These are phyloP conservation scores for Eimeria zaria DNA, from an alignment of 169 alveolate genomes.

Conservation along the genomic window DNA sequence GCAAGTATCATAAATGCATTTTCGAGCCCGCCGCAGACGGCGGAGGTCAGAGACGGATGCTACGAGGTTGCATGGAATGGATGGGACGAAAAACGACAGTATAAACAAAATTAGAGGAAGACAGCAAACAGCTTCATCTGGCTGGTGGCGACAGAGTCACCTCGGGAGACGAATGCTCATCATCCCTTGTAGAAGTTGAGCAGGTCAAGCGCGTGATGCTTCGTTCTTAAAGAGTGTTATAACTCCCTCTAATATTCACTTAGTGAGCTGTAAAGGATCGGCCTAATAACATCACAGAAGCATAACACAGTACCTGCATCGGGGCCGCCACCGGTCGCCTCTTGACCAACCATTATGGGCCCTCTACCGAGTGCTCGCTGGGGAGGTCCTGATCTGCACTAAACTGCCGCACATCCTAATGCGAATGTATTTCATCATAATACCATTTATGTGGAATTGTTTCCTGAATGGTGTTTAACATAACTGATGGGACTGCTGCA, in stretches of 20 bases:
- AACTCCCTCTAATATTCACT: background rate
- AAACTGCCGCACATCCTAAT: background rate
- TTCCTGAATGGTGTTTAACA: background rate
- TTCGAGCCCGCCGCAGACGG: background rate
- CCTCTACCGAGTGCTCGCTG: background rate
- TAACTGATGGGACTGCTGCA: background rate
- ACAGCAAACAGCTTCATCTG: background rate
- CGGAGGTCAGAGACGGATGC: background rate
- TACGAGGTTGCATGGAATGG: background rate
- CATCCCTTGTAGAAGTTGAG: background rate
- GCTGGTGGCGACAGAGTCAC: constrained; percentile 34
- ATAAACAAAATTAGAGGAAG: background rate
- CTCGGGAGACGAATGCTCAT: background rate
- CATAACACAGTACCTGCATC: background rate
- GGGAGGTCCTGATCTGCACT: constrained; percentile 11
- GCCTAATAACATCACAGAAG: background rate
- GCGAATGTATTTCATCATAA: background rate
- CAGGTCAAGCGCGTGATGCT: background rate
- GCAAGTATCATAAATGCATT: background rate
- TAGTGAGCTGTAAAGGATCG: background rate
- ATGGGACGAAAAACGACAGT: background rate
- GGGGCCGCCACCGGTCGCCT: constrained; percentile 30
- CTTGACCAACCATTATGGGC: constrained; percentile 14
- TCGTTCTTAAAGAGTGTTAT: background rate
- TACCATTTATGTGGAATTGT: background rate